These are phyloP conservation scores for Thermoascus crustaceus DNA, from an alignment of 2,329 filamentous ascomycete genomes.

Conservation along the genomic window DNA sequence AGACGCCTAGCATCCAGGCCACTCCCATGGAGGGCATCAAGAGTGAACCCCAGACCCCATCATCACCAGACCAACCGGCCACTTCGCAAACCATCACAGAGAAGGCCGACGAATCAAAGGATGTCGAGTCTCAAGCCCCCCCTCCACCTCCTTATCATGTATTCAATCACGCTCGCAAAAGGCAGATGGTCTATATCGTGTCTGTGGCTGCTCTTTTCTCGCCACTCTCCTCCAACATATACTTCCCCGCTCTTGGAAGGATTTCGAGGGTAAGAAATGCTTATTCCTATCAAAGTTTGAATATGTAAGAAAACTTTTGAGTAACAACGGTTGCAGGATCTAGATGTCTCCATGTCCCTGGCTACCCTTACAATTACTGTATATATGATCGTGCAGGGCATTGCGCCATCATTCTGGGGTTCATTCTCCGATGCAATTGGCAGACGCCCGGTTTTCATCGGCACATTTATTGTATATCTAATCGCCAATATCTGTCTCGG, in stretches of 20 bases:
- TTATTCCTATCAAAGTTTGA: neutral
- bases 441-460: conserved; percentile 38
- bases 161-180: conserved; percentile 14
- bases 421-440: conserved; percentile 42
- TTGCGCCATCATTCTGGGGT: conserved; percentile 44
- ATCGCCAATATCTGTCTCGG: conserved; percentile 40
- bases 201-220: conserved; percentile 36
- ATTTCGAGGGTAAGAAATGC: conserved; percentile 15
- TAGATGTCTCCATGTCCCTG: conserved; percentile 20
- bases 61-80: no score
- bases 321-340: conserved; percentile 8
- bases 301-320: neutral
- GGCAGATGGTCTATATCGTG: conserved; percentile 32
- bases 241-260: conserved; percentile 35
- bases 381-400: conserved; percentile 46
- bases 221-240: conserved; percentile 39
- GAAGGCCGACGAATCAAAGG: no score
- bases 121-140: neutral
- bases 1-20: no score
- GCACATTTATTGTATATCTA: conserved; percentile 42
- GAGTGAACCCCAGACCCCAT: no score
- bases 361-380: conserved; percentile 30
- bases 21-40: no score
- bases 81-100: no score
- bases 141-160: neutral